These are phyloP conservation scores for Marasmius oreades DNA, from an alignment of 1,284 basidiomycete species.

Conservation along the genomic window DNA sequence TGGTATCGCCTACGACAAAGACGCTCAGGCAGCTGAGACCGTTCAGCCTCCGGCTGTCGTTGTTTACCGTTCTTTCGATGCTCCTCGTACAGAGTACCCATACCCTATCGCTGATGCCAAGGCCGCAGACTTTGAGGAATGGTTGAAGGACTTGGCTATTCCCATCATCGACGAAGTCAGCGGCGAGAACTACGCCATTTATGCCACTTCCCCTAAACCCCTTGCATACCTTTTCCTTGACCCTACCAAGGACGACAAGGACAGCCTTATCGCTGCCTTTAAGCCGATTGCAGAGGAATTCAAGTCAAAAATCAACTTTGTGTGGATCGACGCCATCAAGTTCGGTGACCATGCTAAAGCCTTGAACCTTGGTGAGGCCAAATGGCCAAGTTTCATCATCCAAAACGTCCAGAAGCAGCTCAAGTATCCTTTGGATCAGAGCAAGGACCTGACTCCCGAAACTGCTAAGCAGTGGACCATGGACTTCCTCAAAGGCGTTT, in stretches of 20 bases:
- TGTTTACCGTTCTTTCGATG: slow-evolving; percentile 93
- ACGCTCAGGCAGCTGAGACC: slow-evolving; percentile 66
- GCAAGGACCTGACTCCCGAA: slow-evolving; percentile 54
- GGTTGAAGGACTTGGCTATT: slow-evolving; percentile 82
- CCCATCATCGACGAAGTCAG: slow-evolving; percentile 92
- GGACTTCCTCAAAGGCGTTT: slow-evolving; percentile 68
- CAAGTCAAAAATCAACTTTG: slow-evolving; percentile 94
- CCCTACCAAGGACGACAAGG: slow-evolving; percentile 67
- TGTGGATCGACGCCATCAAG: slow-evolving; percentile 96
- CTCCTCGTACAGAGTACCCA: slow-evolving; percentile 72
- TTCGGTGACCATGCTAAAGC: slow-evolving; percentile 96
- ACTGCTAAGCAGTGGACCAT: slow-evolving; percentile 60
- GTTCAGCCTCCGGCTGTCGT: slow-evolving; percentile 82
- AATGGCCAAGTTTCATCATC: slow-evolving; percentile 94
- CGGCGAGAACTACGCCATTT: slow-evolving; percentile 90
- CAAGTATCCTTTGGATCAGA: slow-evolving; percentile 88
- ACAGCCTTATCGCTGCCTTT: slow-evolving; percentile 67
- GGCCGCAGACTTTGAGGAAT: slow-evolving; percentile 64
- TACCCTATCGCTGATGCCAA: slow-evolving; percentile 59
- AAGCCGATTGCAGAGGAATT: slow-evolving; percentile 75
- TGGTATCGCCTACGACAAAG: slow-evolving; percentile 76
- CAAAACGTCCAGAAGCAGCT: slow-evolving; percentile 83
- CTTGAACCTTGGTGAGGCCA: slow-evolving; percentile 80
- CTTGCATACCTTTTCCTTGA: slow-evolving; percentile 96
- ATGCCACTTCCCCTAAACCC: slow-evolving; percentile 81